Evolutionary conservation across 768 basidiomycete species (phyloP).

Genomic region (Crassisporium funariophilum): DNA sequence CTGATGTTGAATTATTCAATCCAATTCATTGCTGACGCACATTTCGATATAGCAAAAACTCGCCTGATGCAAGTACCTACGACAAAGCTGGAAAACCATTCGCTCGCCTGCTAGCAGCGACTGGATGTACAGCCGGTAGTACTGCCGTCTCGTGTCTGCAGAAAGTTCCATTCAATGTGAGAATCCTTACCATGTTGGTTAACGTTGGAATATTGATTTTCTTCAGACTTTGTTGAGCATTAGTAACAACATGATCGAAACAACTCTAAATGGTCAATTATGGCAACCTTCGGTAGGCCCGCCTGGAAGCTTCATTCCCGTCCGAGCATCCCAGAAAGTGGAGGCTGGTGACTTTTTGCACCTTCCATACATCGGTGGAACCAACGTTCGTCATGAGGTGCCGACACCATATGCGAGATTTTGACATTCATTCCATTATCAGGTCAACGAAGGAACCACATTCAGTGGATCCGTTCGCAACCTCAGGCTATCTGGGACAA

Average conservation of each 20-base stretch:
- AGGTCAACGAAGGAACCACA: conserved; percentile 57
- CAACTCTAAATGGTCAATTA: conserved; percentile 51
- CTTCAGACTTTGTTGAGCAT: conserved; percentile 50
- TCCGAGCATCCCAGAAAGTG: conserved; percentile 47
- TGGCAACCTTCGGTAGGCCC: conserved; percentile 62
- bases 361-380: conserved; percentile 57
- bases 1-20: neutral
- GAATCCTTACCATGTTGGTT: neutral
- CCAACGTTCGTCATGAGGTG: conserved; percentile 55
- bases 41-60: conserved; percentile 46
- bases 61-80: conserved; percentile 44
- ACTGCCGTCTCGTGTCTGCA: conserved; percentile 47
- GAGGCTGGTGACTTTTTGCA: conserved; percentile 51
- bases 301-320: conserved; percentile 48
- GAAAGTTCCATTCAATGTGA: conserved; percentile 45
- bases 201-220: neutral
- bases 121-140: conserved; percentile 45
- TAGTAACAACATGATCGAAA: conserved; percentile 45
- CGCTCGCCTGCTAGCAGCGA: conserved; percentile 43
- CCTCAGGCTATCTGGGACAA: conserved; percentile 38
- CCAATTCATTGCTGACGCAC: too few relatives aligned
- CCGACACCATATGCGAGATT: too few relatives aligned
- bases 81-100: conserved; percentile 57
- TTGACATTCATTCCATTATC: neutral
- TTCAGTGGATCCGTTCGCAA: conserved; percentile 43